These are phyloP conservation scores for Candida incommunis DNA, from an alignment of 805 yeast genomes.

Conservation along the genomic window DNA sequence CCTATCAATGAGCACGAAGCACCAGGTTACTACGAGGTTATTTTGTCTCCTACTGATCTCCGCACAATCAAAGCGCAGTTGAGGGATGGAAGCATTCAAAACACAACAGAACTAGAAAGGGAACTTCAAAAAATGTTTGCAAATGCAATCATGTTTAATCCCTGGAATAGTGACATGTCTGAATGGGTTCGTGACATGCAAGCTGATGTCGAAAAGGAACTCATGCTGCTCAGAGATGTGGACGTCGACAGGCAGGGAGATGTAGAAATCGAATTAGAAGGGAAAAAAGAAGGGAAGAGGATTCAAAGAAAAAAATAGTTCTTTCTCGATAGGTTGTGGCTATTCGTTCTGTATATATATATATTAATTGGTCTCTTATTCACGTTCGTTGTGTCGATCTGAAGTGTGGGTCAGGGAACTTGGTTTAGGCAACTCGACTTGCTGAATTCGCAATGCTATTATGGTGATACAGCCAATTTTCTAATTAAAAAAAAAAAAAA, in stretches of 20 bases:
- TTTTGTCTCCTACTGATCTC: conserved; percentile 53
- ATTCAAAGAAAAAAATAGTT: not conserved
- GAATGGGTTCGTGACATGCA: conserved; percentile 57
- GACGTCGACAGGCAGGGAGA: conserved; percentile 6
- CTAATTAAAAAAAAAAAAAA: no score
- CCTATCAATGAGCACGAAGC: conserved; percentile 60
- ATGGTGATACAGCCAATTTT: no score
- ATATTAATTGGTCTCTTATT: no score
- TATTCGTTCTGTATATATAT: no score
- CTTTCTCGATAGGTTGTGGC: not conserved
- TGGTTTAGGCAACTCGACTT: no score
- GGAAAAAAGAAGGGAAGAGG: not conserved
- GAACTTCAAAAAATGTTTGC: conserved; percentile 68
- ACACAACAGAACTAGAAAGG: conserved; percentile 40
- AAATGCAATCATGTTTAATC: conserved; percentile 73
- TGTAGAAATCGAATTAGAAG: not conserved
- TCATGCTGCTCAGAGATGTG: conserved; percentile 42
- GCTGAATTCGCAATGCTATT: no score
- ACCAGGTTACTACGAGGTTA: conserved; percentile 48
- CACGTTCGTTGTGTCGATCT: no score
- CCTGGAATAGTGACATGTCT: conserved; percentile 46
- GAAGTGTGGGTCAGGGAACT: no score
- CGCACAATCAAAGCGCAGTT: conserved; percentile 46
- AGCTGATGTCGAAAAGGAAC: conserved; percentile 41
- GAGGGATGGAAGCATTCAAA: conserved; percentile 41